Evolutionary conservation across 495 filamentous ascomycete species (phyloP).

Genomic region (Stereocaulon alpinum): DNA sequence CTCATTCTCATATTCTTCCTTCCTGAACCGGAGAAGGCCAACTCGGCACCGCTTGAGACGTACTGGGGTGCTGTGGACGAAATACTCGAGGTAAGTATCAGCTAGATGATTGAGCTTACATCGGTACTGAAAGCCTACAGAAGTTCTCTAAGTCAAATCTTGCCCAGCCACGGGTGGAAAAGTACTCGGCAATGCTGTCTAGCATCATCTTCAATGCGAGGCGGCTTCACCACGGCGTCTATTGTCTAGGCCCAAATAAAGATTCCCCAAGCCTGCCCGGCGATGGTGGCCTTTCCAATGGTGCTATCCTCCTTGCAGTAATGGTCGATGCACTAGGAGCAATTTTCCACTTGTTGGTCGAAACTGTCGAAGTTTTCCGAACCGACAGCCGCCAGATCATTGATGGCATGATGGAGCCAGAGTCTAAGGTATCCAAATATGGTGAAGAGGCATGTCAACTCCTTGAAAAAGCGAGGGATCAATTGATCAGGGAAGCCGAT

Average conservation of each 20-base stretch:
- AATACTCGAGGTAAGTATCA: background rate
- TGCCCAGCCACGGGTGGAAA: background rate
- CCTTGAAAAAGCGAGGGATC: slow-evolving; percentile 10
- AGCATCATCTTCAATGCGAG: background rate
- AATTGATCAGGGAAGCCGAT: slow-evolving; percentile 13
- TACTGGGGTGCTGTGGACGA: slow-evolving; percentile 5
- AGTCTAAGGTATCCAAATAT: background rate
- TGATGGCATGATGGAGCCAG: background rate
- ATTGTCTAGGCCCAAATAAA: background rate
- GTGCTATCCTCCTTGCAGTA: slow-evolving; percentile 10
- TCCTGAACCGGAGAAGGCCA: background rate
- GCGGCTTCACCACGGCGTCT: slow-evolving; percentile 12
- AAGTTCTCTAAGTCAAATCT: background rate
- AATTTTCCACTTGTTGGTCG: slow-evolving; percentile 8
- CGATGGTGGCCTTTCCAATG: background rate
- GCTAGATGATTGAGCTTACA: background rate
- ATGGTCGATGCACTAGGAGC: slow-evolving; percentile 14
- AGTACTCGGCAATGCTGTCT: background rate
- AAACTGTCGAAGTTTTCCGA: background rate
- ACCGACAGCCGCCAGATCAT: background rate
- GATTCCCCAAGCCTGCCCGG: background rate
- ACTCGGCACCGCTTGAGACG: background rate
- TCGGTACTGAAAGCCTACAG: background rate
- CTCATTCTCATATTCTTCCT: background rate
- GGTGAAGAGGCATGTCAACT: background rate